Conservation (phyloP, 176 grass and related monocot species). For the Eleusine indica region DNA sequence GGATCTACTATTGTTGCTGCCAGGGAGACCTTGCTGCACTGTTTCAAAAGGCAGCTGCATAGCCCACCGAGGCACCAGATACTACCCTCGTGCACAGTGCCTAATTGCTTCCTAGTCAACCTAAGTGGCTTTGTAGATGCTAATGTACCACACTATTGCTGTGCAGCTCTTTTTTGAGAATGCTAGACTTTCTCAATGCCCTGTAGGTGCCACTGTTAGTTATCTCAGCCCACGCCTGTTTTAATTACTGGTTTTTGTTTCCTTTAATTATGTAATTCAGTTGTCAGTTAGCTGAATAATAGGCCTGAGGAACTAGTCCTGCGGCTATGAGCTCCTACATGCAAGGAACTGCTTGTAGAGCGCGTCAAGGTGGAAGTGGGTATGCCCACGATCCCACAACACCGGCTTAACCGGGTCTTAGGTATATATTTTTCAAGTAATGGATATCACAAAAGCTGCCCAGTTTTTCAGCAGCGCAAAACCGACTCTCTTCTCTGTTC, state of each 20-base stretch:
- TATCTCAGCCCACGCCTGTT: too few relatives aligned
- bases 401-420: too few relatives aligned
- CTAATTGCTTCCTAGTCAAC: background rate
- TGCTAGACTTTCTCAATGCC: background rate
- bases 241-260: background rate
- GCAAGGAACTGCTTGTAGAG: too few relatives aligned
- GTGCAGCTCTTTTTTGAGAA: background rate
- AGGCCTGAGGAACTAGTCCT: too few relatives aligned
- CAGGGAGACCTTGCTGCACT: background rate
- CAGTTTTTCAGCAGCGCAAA: too few relatives aligned
- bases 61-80: background rate
- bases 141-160: background rate
- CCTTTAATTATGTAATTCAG: background rate
- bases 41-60: background rate
- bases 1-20: conserved; percentile 20
- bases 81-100: background rate
- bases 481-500: too few relatives aligned
- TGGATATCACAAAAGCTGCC: too few relatives aligned
- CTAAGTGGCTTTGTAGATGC: background rate
- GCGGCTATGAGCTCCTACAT: too few relatives aligned
- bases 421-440: too few relatives aligned
- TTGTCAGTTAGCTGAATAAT: too few relatives aligned
- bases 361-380: too few relatives aligned
- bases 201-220: background rate
- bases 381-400: too few relatives aligned